Evolutionary conservation across 2,329 filamentous ascomycete species (phyloP), one percentile per base, ranked within the genome.

Genomic region (Trichoderma atroviride): DNA sequence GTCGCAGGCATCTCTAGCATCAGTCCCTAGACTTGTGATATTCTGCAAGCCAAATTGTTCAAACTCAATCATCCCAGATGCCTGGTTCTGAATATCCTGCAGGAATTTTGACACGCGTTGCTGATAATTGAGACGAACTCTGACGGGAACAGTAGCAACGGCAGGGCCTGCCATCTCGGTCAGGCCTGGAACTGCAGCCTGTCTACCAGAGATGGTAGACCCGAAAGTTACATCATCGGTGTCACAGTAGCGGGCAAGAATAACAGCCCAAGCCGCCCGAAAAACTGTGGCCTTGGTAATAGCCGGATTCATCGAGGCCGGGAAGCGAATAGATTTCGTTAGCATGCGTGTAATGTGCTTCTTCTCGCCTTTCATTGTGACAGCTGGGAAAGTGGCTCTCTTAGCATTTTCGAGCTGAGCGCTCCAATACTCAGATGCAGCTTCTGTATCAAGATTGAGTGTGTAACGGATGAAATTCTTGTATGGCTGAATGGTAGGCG

Each of bases 191-290:
- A 74, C 67, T 5, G 65, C 24, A 9, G 71, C 71, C 31, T 74
- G 64, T 10, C 73, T 67, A 52, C 73, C 71, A 24, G 72, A 73
- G 19, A 74, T 58, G 1, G 70, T 72, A 43, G 68, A 58, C 1
- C 68, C 70, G 22, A 71, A 71, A 7, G 56, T 31, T 7, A 70
- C 67, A 27, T 71, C 70, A 14, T 71, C 27, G 2, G 43, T 52
- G 52, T 70, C 68, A 7, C 59, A 66, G 14, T 71, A 67, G 9
- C 68, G 68, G 1, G 67, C 70, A 22, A 71, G 40, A 5, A 70
- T 64, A 0, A 69, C n/a, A 0, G 74, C 76, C 77, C 77, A 79
- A 2, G 77, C 77, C 0, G 76, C 75, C 5, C 74, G 73, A 10
- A 78, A 57, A 11, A 76, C 31, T 1, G 72, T 71, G 9, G 74